Base-by-base conservation (phyloP, 1,284 basidiomycete genomes). In the Tetrapyrgos nigripes region DNA sequence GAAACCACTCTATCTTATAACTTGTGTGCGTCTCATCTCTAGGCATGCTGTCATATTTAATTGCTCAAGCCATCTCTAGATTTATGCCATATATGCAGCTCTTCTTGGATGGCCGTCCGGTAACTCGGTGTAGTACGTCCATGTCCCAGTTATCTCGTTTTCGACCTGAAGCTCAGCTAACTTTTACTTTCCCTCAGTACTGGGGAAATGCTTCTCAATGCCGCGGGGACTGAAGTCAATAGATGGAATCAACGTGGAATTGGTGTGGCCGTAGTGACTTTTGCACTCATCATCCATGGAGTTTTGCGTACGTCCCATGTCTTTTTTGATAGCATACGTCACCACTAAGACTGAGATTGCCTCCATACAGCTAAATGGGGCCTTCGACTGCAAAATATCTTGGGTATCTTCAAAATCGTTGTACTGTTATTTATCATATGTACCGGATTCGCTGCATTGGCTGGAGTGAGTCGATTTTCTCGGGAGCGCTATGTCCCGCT, bases 391-490 rank as follows among this genome's bases (percentile, higher is more conserved):
- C 81, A 83, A 61, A 83, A 83, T 61, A 59, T 72, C 31, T 70
- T 84, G 6, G 81, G 82, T 11, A 53, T 78, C 29, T 77, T 82
- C 68, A 83, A 83, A 65, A 66, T 83, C 44, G 47, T 76, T 24
- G 75, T 83, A 33, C 69, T 84, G 13, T 45, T 78, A 6, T 69
- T 81, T 52, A 74, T 83, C 53, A 70, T 78, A 14, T 70, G 74
- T 54, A 70, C 79, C 4, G 79, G 79, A 1, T 69, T 75, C 54
- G 67, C 72, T 19, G 75, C 76, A 13, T 64, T 79, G 3, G 66
- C 62, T 26, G 72, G 72, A 17, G 55, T 57, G 27, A 8, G 49
- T 51, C n/a, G n/a, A 13, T 11, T 43, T 14, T 21, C 17, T 17
- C 5, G 2, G 2, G n/a, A n/a, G n/a, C n/a, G n/a, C n/a, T n/a